Evolutionary conservation across 2,329 filamentous ascomycete species (phyloP), one percentile per base, ranked within the genome.

Genomic region (Phialocephala subalpina): DNA sequence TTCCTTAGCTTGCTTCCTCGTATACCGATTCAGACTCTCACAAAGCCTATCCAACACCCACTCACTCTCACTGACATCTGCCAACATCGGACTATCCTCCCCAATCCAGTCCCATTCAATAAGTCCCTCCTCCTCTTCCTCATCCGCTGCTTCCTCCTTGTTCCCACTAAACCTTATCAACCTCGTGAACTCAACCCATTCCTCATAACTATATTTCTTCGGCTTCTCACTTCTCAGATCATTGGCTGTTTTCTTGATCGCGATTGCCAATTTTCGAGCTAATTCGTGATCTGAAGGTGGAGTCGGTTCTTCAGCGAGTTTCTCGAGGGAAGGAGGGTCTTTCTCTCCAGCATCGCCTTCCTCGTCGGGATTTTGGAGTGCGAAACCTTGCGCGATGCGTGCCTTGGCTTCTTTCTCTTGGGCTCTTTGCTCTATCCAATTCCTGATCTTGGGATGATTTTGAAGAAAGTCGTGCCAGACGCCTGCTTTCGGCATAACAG

Each of bases 41-140:
- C 87, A 89, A 14, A 92, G 77, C 38, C 88, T 81, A 74, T 90
- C 85, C 1, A 92, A 78, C 63, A 92, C 79, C 85, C 90, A 92
- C 75, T 91, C 87, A 0, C 87, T 82, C 77, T 92, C 90, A 7
- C 81, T 84, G 67, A 86, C 78, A 55, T 85, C 83, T 3, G 86
- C 85, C 72, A 92, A 79, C 84, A 92, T 86, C 0, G 90, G 90
- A 72, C 87, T 90, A 64, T 87, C 82, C 70, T 90, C 85, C 0
- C 89, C 89, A 62, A 92, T 87, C 90, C 90, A 92, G 73, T 92
- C 90, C 89, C 90, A 92, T 38, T 90, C 85, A 1, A 90, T 79
- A 20, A 89, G 73, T 0, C 85, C 87, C 33, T 86, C 84, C n/a
- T 85, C 82, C 22, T 86, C 83, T 64, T 87, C 85, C 8, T 84